These are phyloP conservation scores for Aspergillus brasiliensis DNA, from an alignment of 2,329 filamentous ascomycete genomes.

Conservation along the genomic window DNA sequence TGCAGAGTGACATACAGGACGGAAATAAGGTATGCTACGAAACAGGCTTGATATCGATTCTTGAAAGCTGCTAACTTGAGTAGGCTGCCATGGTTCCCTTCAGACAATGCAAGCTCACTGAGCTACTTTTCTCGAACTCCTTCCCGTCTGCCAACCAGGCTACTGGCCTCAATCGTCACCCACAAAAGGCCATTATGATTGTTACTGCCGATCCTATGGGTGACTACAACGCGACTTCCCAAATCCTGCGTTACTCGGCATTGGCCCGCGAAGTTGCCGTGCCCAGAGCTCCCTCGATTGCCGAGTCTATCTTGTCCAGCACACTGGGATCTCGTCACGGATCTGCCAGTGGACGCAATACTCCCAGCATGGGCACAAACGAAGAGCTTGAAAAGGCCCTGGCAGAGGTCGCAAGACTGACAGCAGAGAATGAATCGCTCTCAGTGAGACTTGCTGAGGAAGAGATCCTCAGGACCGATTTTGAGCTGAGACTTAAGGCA, in stretches of 20 bases:
- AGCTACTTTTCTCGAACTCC: slow-evolving; percentile 84
- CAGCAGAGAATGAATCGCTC: slow-evolving; percentile 74
- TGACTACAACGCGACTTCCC: slow-evolving; percentile 95
- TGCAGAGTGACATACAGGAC: slow-evolving; percentile 79
- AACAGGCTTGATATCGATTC: neutral
- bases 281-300: slow-evolving; percentile 81
- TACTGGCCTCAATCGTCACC: slow-evolving; percentile 59
- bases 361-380: slow-evolving; percentile 40
- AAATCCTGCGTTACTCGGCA: slow-evolving; percentile 92
- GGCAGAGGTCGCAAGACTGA: slow-evolving; percentile 77
- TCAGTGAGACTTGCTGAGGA: slow-evolving; percentile 71
- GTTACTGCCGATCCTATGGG: slow-evolving; percentile 91
- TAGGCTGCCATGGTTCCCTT: slow-evolving; percentile 75
- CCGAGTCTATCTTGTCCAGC: slow-evolving; percentile 63
- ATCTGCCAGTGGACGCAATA: slow-evolving; percentile 45
- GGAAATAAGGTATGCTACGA: slow-evolving; percentile 66
- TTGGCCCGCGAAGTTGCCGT: slow-evolving; percentile 91
- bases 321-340: slow-evolving; percentile 36
- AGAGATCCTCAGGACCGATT: slow-evolving; percentile 67
- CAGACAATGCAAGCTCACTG: slow-evolving; percentile 81
- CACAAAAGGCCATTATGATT: slow-evolving; percentile 92
- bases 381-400: slow-evolving; percentile 81
- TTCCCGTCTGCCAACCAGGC: slow-evolving; percentile 65
- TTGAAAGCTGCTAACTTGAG: slow-evolving; percentile 19
- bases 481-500: slow-evolving; percentile 71